A percentile compares a stretch with the other conserved stretches of the same genome.
These are phyloP conservation scores for Chloromonas sp. DNA, from an alignment of 163 green algal species.

Conservation along the genomic window DNA sequence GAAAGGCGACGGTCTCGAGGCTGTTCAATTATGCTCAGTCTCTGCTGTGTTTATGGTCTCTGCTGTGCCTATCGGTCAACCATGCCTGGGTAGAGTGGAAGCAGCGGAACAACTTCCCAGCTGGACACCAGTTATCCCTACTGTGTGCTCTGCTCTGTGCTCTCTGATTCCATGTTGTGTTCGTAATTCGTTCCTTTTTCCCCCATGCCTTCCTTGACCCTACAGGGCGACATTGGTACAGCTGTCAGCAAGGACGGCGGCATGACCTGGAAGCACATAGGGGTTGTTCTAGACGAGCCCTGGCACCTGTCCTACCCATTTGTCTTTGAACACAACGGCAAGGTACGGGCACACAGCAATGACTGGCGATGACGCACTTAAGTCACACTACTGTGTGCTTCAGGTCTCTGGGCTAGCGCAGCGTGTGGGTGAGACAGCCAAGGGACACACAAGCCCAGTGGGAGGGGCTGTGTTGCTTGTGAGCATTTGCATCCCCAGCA, in stretches of 20 bases:
- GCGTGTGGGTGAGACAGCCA: neutral
- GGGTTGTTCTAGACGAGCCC: constrained; percentile 23
- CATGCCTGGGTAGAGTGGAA: too few relatives aligned
- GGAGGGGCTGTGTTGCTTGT: neutral
- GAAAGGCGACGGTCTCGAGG: too few relatives aligned
- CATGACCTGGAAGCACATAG: constrained; percentile 22
- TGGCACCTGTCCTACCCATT: constrained; percentile 28
- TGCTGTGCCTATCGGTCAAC: too few relatives aligned
- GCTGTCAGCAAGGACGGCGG: constrained; percentile 31
- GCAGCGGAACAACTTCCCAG: too few relatives aligned
- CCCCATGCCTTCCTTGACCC: too few relatives aligned
- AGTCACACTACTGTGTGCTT: neutral
- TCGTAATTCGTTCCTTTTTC: too few relatives aligned
- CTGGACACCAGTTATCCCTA: too few relatives aligned
- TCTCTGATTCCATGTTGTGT: too few relatives aligned
- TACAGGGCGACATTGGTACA: constrained; percentile 29
- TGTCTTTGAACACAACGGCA: constrained; percentile 23
- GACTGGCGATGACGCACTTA: neutral
- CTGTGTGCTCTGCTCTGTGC: too few relatives aligned
- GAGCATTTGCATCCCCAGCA: neutral
- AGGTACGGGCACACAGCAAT: constrained; percentile 3
- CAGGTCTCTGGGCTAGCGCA: neutral
- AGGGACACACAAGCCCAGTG: neutral
- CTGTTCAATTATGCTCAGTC: too few relatives aligned
- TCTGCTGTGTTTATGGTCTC: too few relatives aligned